Conservation (phyloP, 768 basidiomycete species). For the Termitomyces sp. region DNA sequence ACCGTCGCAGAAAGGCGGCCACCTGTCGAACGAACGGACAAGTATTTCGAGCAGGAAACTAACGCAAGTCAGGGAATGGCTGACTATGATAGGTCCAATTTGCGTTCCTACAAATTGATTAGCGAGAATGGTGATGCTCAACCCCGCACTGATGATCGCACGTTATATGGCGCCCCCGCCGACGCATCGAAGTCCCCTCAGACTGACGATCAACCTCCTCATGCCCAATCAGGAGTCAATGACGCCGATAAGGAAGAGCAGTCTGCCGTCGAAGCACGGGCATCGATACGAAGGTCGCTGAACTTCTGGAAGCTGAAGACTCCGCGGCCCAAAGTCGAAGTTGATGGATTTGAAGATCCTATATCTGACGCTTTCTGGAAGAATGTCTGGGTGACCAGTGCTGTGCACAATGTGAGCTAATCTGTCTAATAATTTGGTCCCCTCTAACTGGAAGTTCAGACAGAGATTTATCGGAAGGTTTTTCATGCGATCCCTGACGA, state of each 20-base stretch:
- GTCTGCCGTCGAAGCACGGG: slow-evolving; percentile 40
- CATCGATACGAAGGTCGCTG: slow-evolving; percentile 49
- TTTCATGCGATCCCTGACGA: slow-evolving; percentile 95
- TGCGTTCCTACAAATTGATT: not conserved
- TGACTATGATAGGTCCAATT: not conserved
- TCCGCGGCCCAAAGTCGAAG: slow-evolving; percentile 65
- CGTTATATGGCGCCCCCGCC: slow-evolving; percentile 50
- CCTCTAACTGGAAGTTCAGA: slow-evolving; percentile 39
- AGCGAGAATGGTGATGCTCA: slow-evolving; percentile 17
- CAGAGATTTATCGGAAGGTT: slow-evolving; percentile 92
- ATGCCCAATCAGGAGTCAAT: slow-evolving; percentile 35
- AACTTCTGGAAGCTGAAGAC: slow-evolving; percentile 59
- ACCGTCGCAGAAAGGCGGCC: slow-evolving; percentile 45
- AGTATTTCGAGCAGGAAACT: not conserved
- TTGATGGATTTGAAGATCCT: slow-evolving; percentile 84
- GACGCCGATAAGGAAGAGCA: slow-evolving; percentile 45
- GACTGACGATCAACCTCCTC: slow-evolving; percentile 41
- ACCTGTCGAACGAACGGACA: slow-evolving; percentile 21
- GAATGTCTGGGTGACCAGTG: slow-evolving; percentile 81
- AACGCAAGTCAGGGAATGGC: slow-evolving; percentile 5
- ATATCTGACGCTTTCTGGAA: slow-evolving; percentile 86
- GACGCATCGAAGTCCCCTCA: slow-evolving; percentile 37
- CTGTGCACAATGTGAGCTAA: slow-evolving; percentile 76
- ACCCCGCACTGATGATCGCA: slow-evolving; percentile 33
- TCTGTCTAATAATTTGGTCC: slow-evolving; percentile 3